Base-by-base conservation (phyloP, 768 basidiomycete species). In the Termitomyces sp. region DNA sequence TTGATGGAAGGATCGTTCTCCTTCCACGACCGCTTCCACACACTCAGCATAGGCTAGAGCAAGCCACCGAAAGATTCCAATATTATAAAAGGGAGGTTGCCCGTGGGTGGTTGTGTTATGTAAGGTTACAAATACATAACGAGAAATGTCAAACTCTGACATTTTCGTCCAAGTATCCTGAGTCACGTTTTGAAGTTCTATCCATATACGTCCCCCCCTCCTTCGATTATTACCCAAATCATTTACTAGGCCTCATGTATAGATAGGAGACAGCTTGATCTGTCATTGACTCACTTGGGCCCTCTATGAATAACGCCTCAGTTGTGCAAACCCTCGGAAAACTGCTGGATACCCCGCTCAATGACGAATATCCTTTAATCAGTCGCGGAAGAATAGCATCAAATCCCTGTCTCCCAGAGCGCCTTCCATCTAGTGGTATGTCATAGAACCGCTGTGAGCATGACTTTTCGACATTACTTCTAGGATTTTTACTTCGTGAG, bases 401-500 rank as follows among this genome's bases (percentile, higher is more conserved):
- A 3, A 74, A 81, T 10, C 80, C 80, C 57, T 87, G 86, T 68
- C 75, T 91, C 35, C 87, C 84, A 33, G 81, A 79, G 53, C 79
- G 88, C n/a, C 77, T 91, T 46, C 90, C 90, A 14, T 80, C 85
- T 8, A 78, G 73, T 60, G 80, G 87, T 87, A 63, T 52, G 80
- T 58, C 14, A 32, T 33, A n/a, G 8, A 32, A 10, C 5, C 3
- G 1, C 9, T 33, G 3, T 32, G 13, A 33, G 8, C 63, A 20
- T 56, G 42, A 49, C 45, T 45, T 30, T 43, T 56, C 61, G 56
- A 69, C 61, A 48, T 65, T 54, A 63, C 67, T 63, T 60, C 42
- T 69, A 88, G 87, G 81, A 54, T 86, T 90, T 64, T 70, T 93
- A 24, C 76, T 82, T 70, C 83, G 90, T 46, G 91, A 93, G 73